Evolutionary conservation across 352 stramenopile genomes (phyloP), one percentile per base, ranked within the genome.

Genomic region (Lagenidium giganteum): DNA sequence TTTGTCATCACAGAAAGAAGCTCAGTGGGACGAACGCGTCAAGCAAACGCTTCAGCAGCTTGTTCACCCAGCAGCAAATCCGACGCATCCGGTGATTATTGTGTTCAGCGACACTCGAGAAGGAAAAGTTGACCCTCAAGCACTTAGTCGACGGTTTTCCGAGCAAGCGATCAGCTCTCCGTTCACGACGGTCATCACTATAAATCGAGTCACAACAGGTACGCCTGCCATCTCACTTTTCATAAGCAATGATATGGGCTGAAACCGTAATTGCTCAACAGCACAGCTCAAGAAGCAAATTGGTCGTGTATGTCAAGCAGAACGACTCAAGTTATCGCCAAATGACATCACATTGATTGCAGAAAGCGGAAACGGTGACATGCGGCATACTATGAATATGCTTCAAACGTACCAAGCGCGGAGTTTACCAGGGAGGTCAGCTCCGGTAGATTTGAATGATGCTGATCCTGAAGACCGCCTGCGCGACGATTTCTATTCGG

Each of bases 81-180:
- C 55, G 4, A 65, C 47, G 18, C 83, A 74, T 42, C 77, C 82
- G 14, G 68, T 89, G 8, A 48, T 94, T 12, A 89, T 78, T 26
- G 76, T 94, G 34, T 92, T 85, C 55, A 94, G 82, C 42, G 80
- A 92, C 36, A 73, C 84, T 8, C 68, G 70, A 50, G 82, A 88
- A 16, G 75, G 56, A 38, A 90, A 89, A 32, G 60, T 89, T n/a
- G 79, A 87, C 21, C 5, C 65, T 7, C 61, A 61, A n/a, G 61
- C 86, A 24, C 61, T 94, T 18, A 68, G 51, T 9, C 69, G 65
- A 25, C 56, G 71, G 16, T 94, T 94, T 49, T 89, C 76, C 1
- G 41, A 57, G 0, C 62, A 83, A 16, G 79, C 92, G 30, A 64
- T 89, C 31, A 41, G 66, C 31, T 94, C 82, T 7, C 66, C 67